phyloP scores from a whole-genome alignment of 768 basidiomycete species.

The Mycena alexandri region DNA sequence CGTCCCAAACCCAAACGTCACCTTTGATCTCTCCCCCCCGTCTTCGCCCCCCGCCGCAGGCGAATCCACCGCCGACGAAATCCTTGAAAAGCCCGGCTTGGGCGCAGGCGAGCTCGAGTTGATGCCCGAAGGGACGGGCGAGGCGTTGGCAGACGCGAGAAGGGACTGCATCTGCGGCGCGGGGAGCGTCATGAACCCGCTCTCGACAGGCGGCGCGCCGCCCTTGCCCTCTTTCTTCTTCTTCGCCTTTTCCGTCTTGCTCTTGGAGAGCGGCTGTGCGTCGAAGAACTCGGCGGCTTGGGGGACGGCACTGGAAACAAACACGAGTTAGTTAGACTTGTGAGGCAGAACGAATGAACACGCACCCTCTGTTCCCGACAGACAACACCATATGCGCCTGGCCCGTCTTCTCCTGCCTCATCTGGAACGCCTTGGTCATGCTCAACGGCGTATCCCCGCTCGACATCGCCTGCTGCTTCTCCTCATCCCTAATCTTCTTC shows the following conservation, averaged over 20 bases:
- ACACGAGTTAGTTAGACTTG: constrained; percentile 31
- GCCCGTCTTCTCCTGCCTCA: constrained; percentile 92
- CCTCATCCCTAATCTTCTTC: constrained; percentile 98
- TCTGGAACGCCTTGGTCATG: constrained; percentile 95
- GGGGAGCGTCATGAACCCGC: constrained; percentile 82
- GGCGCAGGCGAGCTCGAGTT: constrained; percentile 73
- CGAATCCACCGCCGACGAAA: constrained; percentile 70
- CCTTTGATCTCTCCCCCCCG: constrained; percentile 75
- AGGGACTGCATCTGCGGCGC: constrained; percentile 60
- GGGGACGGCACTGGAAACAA: constrained; percentile 77
- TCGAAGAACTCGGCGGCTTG: constrained; percentile 87
- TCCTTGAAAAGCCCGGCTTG: constrained; percentile 82
- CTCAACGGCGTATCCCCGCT: constrained; percentile 96
- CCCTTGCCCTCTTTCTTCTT: constrained; percentile 82
- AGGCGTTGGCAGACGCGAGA: constrained; percentile 56
- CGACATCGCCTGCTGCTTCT: constrained; percentile 93
- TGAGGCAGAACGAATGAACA: constrained; percentile 26
- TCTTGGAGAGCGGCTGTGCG: constrained; percentile 83
- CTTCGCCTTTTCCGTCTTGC: constrained; percentile 85
- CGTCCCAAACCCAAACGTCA: constrained; percentile 80
- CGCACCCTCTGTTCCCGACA: constrained; percentile 92
- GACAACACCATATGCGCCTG: constrained; percentile 97
- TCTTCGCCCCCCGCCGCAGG: constrained; percentile 67
- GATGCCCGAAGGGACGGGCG: constrained; percentile 58
- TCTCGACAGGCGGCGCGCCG: constrained; percentile 58